Evolutionary conservation across 345 rosid species (phyloP).

Genomic region (Cardamine chenopodiifolia): DNA sequence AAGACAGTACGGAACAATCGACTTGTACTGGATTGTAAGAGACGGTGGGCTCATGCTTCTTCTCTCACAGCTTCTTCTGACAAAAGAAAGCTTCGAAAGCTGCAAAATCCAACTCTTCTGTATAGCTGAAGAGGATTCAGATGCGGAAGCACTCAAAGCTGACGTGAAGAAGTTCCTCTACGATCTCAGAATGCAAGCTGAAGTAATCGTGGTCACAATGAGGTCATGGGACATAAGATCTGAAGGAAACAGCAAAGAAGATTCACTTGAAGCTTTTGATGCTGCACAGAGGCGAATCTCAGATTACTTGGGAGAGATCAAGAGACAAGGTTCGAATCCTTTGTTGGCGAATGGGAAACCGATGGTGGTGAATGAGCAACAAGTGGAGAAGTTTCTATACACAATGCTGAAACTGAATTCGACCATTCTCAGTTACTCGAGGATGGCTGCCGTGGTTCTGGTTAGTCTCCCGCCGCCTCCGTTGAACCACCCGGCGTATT

Average conservation of each 20-base stretch:
- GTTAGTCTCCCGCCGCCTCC: constrained; percentile 72
- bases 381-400: constrained; percentile 68
- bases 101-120: constrained; percentile 98
- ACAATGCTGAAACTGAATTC: constrained; percentile 85
- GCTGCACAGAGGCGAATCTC: constrained; percentile 78
- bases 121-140: constrained; percentile 96
- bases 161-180: constrained; percentile 94
- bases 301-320: constrained; percentile 68
- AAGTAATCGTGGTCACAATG: constrained; percentile 92
- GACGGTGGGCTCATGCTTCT: constrained; percentile 99
- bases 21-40: constrained; percentile 96
- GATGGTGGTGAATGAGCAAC: constrained; percentile 73
- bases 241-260: constrained; percentile 69
- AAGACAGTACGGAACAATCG: constrained; percentile 93
- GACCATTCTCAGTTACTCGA: constrained; percentile 70
- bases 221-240: constrained; percentile 82
- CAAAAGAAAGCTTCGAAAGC: constrained; percentile 97
- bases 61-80: constrained; percentile 96
- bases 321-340: constrained; percentile 46
- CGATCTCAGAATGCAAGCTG: constrained; percentile 99
- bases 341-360: constrained; percentile 81
- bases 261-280: constrained; percentile 72
- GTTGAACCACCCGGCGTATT: constrained; percentile 77
- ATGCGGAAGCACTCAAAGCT: constrained; percentile 91
- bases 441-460: constrained; percentile 93